These are phyloP conservation scores for Phoma sp. DNA, from an alignment of 2,329 filamentous ascomycete species.

Conservation along the genomic window DNA sequence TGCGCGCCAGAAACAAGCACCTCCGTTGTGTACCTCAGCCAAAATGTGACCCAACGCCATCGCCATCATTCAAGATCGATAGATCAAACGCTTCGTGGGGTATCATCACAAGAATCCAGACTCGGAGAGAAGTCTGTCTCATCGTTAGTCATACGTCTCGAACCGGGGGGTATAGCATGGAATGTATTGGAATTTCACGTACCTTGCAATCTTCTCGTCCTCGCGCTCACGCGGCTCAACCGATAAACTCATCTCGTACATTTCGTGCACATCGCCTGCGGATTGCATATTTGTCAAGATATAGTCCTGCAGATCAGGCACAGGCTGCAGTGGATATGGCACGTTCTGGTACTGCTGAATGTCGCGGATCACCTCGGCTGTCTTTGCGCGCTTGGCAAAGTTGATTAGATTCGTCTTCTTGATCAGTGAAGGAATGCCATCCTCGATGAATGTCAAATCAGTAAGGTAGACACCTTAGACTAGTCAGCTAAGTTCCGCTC, in stretches of 20 bases:
- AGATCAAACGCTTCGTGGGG: conserved; percentile 40
- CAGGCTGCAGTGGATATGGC: conserved; percentile 88
- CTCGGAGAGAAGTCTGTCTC: conserved; percentile 58
- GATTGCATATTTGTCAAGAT: conserved; percentile 95
- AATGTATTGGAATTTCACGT: conserved; percentile 38
- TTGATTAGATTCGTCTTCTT: conserved; percentile 98
- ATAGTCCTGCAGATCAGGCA: conserved; percentile 93
- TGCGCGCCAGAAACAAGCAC: conserved; percentile 8
- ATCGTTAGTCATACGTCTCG: conserved; percentile 10
- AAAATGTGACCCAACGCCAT: conserved; percentile 18
- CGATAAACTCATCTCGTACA: conserved; percentile 96
- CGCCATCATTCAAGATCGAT: conserved; percentile 19
- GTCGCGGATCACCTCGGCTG: conserved; percentile 95
- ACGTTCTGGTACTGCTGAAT: conserved; percentile 99
- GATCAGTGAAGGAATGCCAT: conserved; percentile 93
- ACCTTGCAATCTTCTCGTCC: conserved; percentile 99
- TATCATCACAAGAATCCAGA: conserved; percentile 61
- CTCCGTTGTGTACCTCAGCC: conserved; percentile 7
- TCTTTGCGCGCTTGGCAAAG: conserved; percentile 97
- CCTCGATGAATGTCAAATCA: conserved; percentile 97
- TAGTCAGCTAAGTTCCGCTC: conserved; percentile 24
- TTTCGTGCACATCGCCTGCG: conserved; percentile 95
- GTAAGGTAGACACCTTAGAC: conserved; percentile 86
- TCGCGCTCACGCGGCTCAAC: conserved; percentile 95
- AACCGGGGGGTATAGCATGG: conserved; percentile 14